A percentile compares a stretch with the other conserved stretches of the same genome.
These are phyloP conservation scores for Boletellus ananiceps DNA, from an alignment of 768 basidiomycete species.

Conservation along the genomic window DNA sequence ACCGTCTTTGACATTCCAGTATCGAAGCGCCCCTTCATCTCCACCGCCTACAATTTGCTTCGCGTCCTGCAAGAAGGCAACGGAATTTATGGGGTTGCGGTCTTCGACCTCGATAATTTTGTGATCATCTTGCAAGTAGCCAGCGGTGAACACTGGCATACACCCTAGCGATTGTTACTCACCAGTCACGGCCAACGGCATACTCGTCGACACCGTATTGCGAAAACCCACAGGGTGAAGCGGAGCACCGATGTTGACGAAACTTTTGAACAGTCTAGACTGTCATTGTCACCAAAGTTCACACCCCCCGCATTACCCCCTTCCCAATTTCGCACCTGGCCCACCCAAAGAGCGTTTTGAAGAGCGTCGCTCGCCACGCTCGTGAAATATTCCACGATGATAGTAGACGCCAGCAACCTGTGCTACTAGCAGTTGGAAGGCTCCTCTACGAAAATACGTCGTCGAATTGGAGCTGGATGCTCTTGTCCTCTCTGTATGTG, in stretches of 20 bases:
- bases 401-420: too few species aligned
- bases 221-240: not conserved
- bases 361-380: too few species aligned
- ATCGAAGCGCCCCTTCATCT: slow-evolving; percentile 7
- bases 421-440: too few species aligned
- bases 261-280: not conserved
- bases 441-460: too few species aligned
- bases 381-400: too few species aligned
- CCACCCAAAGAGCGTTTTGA: too few species aligned
- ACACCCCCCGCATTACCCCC: not conserved
- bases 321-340: too few species aligned
- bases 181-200: slow-evolving; percentile 1
- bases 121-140: not conserved
- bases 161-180: not conserved
- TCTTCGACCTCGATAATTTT: slow-evolving; percentile 8
- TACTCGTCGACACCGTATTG: not conserved
- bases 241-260: not conserved
- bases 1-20: slow-evolving; percentile 6
- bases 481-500: too few species aligned
- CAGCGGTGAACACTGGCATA: not conserved
- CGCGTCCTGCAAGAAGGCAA: slow-evolving; percentile 5
- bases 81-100: slow-evolving; percentile 5
- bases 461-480: too few species aligned
- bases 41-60: slow-evolving; percentile 5
- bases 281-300: not conserved